These are phyloP conservation scores for Schizophyllum commune DNA, from an alignment of 1,284 basidiomycete species.

Conservation along the genomic window DNA sequence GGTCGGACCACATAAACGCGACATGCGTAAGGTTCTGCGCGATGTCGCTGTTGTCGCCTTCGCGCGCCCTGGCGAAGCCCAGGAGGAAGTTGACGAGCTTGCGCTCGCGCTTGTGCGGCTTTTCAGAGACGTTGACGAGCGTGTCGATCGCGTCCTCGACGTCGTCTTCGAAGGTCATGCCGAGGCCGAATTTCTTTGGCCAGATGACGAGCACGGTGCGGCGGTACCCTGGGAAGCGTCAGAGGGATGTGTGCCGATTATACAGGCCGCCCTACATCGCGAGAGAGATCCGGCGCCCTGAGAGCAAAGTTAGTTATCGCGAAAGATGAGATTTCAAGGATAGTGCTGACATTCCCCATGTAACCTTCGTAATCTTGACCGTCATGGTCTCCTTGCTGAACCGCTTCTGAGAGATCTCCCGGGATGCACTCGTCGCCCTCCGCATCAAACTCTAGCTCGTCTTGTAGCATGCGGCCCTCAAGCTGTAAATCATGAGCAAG, in stretches of 20 bases:
- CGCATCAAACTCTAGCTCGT: conserved; percentile 19
- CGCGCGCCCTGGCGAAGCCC: not conserved
- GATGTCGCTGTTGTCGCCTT: not conserved
- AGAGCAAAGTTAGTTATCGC: not conserved
- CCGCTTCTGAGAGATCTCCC: conserved; percentile 22
- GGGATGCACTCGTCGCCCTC: conserved; percentile 10
- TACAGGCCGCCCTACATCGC: not conserved
- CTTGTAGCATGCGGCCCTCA: conserved; percentile 19
- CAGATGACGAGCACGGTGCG: conserved; percentile 33
- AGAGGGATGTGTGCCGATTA: no score
- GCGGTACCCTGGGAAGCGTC: conserved; percentile 27
- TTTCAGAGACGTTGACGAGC: not conserved
- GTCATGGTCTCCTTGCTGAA: conserved; percentile 27
- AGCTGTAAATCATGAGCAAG: conserved; percentile 8
- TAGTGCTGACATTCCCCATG: conserved; percentile 31
- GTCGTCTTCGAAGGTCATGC: conserved; percentile 2
- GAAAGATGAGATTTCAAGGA: not conserved
- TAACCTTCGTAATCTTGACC: conserved; percentile 34
- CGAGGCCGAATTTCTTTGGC: conserved; percentile 2
- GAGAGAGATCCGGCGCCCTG: conserved; percentile 18
- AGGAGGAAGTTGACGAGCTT: conserved; percentile 1
- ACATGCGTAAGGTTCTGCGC: not conserved
- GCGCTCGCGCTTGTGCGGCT: not conserved
- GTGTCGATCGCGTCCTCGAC: not conserved
- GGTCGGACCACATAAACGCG: not conserved